Conservation (phyloP, 768 basidiomycete genomes). For the Leccinellum albellum region DNA sequence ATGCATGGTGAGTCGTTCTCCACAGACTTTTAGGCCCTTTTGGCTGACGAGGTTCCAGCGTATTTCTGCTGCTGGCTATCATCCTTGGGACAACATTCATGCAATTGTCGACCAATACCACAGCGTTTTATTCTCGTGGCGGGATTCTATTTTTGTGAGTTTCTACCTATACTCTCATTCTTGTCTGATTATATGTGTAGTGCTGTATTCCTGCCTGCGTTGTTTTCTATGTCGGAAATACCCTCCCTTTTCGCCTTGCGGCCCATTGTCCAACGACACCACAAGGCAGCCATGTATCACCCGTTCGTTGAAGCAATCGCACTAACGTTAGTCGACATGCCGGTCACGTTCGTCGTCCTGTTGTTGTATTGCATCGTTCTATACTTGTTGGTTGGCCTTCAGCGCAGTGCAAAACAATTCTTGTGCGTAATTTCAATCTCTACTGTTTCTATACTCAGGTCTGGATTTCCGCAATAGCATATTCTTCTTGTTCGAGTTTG, state of each 20-base stretch:
- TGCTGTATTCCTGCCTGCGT: constrained; percentile 53
- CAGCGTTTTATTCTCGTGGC: constrained; percentile 53
- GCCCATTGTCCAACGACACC: constrained; percentile 42
- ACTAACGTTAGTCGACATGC: constrained; percentile 45
- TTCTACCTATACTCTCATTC: rapidly evolving
- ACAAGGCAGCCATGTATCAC: constrained; percentile 47
- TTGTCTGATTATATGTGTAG: constrained; percentile 27
- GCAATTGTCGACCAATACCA: constrained; percentile 37
- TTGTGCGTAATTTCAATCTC: constrained; percentile 46
- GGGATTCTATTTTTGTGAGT: constrained; percentile 78
- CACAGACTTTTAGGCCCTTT: background rate
- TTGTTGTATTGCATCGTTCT: constrained; percentile 39
- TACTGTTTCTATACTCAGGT: constrained; percentile 7
- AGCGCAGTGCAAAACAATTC: constrained; percentile 54
- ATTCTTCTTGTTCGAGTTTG: constrained; percentile 55
- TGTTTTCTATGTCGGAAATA: constrained; percentile 59
- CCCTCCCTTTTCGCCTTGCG: constrained; percentile 45
- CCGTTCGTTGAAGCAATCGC: constrained; percentile 47
- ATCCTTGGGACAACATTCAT: constrained; percentile 43
- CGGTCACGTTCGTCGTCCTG: constrained; percentile 37
- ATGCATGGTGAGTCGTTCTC: constrained; percentile 10
- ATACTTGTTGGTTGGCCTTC: constrained; percentile 62
- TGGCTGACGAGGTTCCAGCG: constrained; percentile 30
- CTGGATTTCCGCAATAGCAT: constrained; percentile 34
- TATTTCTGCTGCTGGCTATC: constrained; percentile 31